Base-by-base conservation (phyloP, 257 asterid species). In the Handroanthus guayacan region DNA sequence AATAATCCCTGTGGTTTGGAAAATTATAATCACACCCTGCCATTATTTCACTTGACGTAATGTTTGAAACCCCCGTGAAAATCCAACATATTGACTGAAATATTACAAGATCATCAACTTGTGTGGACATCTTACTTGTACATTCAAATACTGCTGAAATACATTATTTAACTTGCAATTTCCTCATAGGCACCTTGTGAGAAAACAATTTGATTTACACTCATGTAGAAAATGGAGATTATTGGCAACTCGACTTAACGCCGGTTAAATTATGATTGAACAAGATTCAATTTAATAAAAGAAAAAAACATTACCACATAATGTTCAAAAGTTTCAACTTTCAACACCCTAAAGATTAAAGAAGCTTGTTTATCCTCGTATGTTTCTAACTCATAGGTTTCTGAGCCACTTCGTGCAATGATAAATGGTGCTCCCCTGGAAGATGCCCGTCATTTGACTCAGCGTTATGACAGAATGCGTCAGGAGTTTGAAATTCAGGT, bases 361-460 rank as follows among this genome's bases (percentile, higher is more conserved):
- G 50, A 31, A 52, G 14, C 6, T 54, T 20, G 41, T 47, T 65
- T 31, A 43, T 67, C 51, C 60, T 50, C 7, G 37, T 68, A 4
- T 2, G 9, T 57, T 20, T 18, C 51, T 11, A 6, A 78, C 73
- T 51, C 70, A 50, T 85, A 95, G 99, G 92, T 95, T 65, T 87
- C 91, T 37, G 97, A 92, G 84, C 93, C 97, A 67, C 93, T 95
- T 39, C 91, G 92, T 67, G 90, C 86, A 47, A 62, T 86, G 58
- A 85, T 87, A 14, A 83, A 82, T 41, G 93, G 99, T 68, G 96
- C 98, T 81, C 99, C 99, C 61, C 80, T 95, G 63, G 99, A 91
- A 82, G 99, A 95, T 83, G 99, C 98, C 60, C 99, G 98, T 54
- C 99, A 89, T 84, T 84, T 95, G 81, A 87, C 96, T 76, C 98